These are phyloP conservation scores for Colletotrichum noveboracense DNA, from an alignment of 2,329 filamentous ascomycete species.

Conservation along the genomic window DNA sequence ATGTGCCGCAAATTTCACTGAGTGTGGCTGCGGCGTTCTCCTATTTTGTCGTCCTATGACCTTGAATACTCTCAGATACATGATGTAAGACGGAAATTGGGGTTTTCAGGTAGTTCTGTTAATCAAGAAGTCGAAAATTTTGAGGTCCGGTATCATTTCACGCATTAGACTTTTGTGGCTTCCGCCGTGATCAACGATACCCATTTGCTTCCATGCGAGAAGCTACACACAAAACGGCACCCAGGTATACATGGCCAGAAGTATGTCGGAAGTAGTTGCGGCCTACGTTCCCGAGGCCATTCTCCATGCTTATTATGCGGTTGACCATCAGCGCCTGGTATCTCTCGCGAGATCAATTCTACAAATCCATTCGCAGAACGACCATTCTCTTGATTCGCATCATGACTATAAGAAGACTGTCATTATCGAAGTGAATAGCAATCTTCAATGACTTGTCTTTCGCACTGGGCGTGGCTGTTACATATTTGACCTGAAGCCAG, in stretches of 20 bases:
- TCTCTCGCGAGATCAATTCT: too few species aligned
- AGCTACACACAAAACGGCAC: neutral
- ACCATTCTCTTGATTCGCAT: fast-evolving
- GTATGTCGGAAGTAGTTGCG: neutral
- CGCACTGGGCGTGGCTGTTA: neutral
- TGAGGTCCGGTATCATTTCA: too few species aligned
- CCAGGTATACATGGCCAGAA: fast-evolving
- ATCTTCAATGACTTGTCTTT: neutral
- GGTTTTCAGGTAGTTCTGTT: too few species aligned
- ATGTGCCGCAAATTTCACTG: neutral
- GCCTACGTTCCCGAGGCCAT: fast-evolving
- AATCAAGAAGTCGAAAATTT: too few species aligned
- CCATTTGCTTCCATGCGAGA: too few species aligned
- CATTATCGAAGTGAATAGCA: neutral
- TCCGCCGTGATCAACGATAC: too few species aligned
- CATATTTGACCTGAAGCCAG: neutral
- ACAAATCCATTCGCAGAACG: neutral
- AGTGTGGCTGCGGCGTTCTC: neutral
- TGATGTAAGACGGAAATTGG: neutral
- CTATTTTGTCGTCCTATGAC: neutral
- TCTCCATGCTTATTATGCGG: neutral
- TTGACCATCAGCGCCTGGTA: too few species aligned
- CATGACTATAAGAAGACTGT: neutral
- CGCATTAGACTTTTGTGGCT: too few species aligned
- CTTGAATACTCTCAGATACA: neutral